Evolutionary conservation across 2,329 filamentous ascomycete genomes (phyloP), one percentile per base, ranked within the genome.

Genomic region (Fusarium napiforme): DNA sequence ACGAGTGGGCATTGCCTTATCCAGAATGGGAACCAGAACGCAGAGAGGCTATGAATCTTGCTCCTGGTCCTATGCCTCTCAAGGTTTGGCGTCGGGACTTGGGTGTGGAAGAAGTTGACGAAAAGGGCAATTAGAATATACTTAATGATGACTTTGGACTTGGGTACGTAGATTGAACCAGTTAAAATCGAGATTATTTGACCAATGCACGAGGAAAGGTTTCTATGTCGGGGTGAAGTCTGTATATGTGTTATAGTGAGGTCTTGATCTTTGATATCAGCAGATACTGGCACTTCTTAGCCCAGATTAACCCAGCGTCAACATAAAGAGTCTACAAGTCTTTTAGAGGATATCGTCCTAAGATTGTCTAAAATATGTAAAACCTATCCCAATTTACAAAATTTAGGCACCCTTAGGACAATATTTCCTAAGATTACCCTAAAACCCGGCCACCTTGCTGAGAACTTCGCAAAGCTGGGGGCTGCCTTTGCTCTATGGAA

Each of bases 1-100:
- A 83, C 56, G 81, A 85, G 23, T 84, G 85, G 78, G 74, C 72
- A 5, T 47, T 79, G n/a, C 67, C 75, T 8, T 52, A 68, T 30
- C 56, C 67, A 5, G 67, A 69, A 28, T 78, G 69, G 62, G 69
- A 75, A 39, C 64, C 69, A 7, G 63, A 75, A 43, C 69, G 71
- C 32, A 57, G 64, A 30, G 76, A 78, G 53, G 62, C 75, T 9
- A 75, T 78, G 69, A 78, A 76, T 34, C 63, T 75, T 42, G 52
- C 68, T 5, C 64, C 72, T 5, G 69, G 76, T 2, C 57, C 64
- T 9, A 77, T 78, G 76, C 71, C 76, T 2, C 43, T 77, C 26
- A 78, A 78, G n/a, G 56, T 77, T 7, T 77, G 76, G 75, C 61
- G 67, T 10, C 60, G 76, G 21, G 67, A 71, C n/a, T 39, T 77